These are phyloP conservation scores for Solidago caesia DNA, from an alignment of 129 eudicot species.

Conservation along the genomic window DNA sequence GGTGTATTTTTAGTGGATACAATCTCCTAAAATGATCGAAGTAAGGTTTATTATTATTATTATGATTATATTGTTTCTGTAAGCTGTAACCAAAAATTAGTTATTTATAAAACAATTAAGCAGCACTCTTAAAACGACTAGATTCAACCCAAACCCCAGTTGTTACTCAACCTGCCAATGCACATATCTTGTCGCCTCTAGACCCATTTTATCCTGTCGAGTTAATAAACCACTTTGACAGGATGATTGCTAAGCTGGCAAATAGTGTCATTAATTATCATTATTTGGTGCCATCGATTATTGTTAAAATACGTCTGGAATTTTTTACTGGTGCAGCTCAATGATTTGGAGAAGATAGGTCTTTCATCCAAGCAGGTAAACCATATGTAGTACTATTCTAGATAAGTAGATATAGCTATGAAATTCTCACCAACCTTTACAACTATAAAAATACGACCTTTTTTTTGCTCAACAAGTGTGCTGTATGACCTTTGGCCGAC, in stretches of 20 bases:
- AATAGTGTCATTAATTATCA: neutral
- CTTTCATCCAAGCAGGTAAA: conserved; percentile 84
- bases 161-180: neutral
- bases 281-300: too few species aligned
- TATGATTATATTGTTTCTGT: neutral
- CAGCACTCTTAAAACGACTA: too few species aligned
- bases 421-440: neutral
- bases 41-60: neutral
- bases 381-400: neutral
- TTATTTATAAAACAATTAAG: neutral
- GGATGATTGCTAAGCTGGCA: neutral
- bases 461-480: too few species aligned
- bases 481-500: too few species aligned
- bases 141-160: neutral
- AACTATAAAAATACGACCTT: too few species aligned
- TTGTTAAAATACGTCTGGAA: neutral
- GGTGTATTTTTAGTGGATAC: neutral
- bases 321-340: conserved; percentile 50
- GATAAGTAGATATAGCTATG: too few species aligned
- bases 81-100: neutral
- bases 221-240: neutral
- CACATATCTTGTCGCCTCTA: neutral
- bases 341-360: conserved; percentile 89
- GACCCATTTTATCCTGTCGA: neutral
- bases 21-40: neutral